Percentiles rank a stretch among this genome's conserved stretches.
phyloP scores from a whole-genome alignment of 2,329 filamentous ascomycete species.

The Ophiostoma triangulosporum region DNA sequence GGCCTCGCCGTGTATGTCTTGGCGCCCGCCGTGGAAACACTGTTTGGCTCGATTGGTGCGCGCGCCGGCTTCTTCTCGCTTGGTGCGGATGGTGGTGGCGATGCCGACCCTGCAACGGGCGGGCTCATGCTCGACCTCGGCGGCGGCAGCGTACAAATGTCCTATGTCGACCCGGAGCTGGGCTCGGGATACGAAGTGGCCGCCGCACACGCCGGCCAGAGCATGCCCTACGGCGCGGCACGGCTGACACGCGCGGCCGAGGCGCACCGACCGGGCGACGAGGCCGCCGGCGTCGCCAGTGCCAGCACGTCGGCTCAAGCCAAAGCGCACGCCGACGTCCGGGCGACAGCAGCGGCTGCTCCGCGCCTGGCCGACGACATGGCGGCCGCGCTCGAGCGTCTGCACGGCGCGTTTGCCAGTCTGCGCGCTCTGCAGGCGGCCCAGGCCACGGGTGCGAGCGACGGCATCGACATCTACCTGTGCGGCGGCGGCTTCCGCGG shows the following conservation, averaged over 20 bases:
- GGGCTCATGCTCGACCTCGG: constrained; percentile 72
- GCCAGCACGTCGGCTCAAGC: neutral
- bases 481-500: constrained; percentile 84
- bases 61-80: constrained; percentile 58
- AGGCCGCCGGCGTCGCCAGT: neutral
- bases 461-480: constrained; percentile 58
- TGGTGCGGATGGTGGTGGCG: neutral
- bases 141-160: constrained; percentile 55
- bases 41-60: constrained; percentile 72
- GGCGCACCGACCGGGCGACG: neutral
- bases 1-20: constrained; percentile 61
- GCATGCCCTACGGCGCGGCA: constrained; percentile 49
- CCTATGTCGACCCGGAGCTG: constrained; percentile 39
- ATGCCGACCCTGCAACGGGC: constrained; percentile 30
- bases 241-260: constrained; percentile 32
- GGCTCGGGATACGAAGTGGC: constrained; percentile 32
- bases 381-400: constrained; percentile 41
- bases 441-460: constrained; percentile 23
- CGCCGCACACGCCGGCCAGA: constrained; percentile 42
- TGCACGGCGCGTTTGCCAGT: constrained; percentile 33
- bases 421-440: constrained; percentile 25
- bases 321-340: neutral
- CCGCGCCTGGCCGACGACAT: constrained; percentile 45
- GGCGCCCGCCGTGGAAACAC: constrained; percentile 66
- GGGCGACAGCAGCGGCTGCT: constrained; percentile 28